A percentile compares a stretch with the other conserved stretches of the same genome.
These are phyloP conservation scores for Harringtonia lauricola DNA, from an alignment of 2,329 filamentous ascomycete genomes.

Conservation along the genomic window DNA sequence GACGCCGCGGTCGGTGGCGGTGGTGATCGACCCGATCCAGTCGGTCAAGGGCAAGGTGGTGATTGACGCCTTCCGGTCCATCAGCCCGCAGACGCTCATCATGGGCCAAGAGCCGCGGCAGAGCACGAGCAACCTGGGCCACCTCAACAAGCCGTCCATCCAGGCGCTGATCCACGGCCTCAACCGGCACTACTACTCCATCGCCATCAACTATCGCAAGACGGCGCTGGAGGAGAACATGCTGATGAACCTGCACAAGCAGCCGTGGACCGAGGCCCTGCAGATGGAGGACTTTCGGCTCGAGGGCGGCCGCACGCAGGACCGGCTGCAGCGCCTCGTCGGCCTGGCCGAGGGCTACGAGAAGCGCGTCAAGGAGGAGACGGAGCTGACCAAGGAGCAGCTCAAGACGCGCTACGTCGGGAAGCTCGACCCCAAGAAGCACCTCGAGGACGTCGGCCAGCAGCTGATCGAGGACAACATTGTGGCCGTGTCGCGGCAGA, in stretches of 20 bases:
- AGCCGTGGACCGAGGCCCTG: constrained; percentile 95
- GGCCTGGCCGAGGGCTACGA: constrained; percentile 90
- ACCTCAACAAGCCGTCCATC: constrained; percentile 99
- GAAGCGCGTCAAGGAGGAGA: constrained; percentile 98
- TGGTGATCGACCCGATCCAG: constrained; percentile 97
- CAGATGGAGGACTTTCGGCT: constrained; percentile 92
- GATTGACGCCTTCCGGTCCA: constrained; percentile 96
- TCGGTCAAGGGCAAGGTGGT: constrained; percentile 99
- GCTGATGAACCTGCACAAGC: constrained; percentile 99
- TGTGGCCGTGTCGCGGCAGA: constrained; percentile 92
- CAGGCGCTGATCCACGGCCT: constrained; percentile 96
- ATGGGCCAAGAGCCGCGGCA: constrained; percentile 96
- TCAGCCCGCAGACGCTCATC: constrained; percentile 96
- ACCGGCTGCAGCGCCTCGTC: constrained; percentile 78
- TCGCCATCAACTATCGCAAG: constrained; percentile 96
- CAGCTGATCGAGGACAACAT: constrained; percentile 99
- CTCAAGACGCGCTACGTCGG: constrained; percentile 98
- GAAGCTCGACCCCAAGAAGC: constrained; percentile 99
- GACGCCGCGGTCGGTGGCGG: constrained; percentile 89
- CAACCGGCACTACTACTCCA: constrained; percentile 98
- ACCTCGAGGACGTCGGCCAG: constrained; percentile 92
- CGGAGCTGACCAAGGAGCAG: constrained; percentile 91
- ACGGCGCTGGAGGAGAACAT: constrained; percentile 97
- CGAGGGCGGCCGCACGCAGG: constrained; percentile 78
- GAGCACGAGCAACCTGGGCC: constrained; percentile 93